Evolutionary conservation across 768 basidiomycete genomes (phyloP), one percentile per base, ranked within the genome.

Genomic region (Mrakia frigida): DNA sequence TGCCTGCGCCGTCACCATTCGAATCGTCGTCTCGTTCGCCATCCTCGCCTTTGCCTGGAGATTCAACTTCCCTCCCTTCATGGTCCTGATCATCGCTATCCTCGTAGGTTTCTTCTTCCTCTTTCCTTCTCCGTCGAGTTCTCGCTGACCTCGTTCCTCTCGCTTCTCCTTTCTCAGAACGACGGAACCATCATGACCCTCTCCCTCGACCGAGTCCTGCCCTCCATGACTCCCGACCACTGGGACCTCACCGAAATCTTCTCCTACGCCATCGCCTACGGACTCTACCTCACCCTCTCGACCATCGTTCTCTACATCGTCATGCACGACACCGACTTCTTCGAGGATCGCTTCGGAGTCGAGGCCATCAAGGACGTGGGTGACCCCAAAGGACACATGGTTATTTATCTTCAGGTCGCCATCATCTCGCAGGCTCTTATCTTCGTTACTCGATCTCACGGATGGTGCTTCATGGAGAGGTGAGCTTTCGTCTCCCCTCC

Each of bases 171-270:
- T 23, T 41, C 21, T 6, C 63, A 65, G 63, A 98, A 98, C 84
- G 96, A 98, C 83, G 96, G 96, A 82, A 98, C 96, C 79, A 98
- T 98, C 88, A 97, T 98, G 94, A 98, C 96, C 10, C 87, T 98
- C 76, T 83, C 82, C 52, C 91, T 96, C 59, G 96, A 98, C 84
- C 92, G 96, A 82, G 96, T 98, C 75, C 85, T 98, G 80, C 96
- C 96, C 31, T 94, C 93, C 56, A 90, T 86, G 85, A 91, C 91
- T 18, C 96, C 96, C 4, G 95, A 98, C 84, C 90, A 90, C 80
- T 98, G 96, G 96, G 94, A 98, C 83, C 84, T 98, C 81, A 87
- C 91, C 5, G 96, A 98, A 87, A 98, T 98, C 81, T 98, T 97
- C 86, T 88, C 92, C 31, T 98, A 91, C 83, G 96, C 96, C 76